phyloP scores from a whole-genome alignment of 192 early-diverging fungal species.

The Allomyces macrogynus region DNA sequence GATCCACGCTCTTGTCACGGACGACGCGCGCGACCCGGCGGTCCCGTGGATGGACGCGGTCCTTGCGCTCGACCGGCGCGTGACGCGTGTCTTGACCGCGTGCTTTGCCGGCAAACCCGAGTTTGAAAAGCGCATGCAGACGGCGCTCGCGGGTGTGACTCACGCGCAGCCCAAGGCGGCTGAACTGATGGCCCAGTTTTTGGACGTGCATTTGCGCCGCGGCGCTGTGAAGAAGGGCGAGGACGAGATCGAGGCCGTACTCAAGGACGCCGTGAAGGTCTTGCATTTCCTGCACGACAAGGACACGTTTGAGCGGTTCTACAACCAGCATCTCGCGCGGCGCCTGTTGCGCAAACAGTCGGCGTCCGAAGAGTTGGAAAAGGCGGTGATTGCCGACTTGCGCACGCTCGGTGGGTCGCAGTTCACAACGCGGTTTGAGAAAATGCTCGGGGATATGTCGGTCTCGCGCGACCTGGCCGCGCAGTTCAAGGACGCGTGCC shows the following conservation, averaged over 20 bases:
- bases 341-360: constrained; percentile 60
- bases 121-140: constrained; percentile 2
- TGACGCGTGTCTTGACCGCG: neutral
- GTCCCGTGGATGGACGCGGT: neutral
- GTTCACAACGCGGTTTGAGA: constrained; percentile 94
- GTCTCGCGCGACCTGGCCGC: too few species aligned
- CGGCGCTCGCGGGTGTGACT: constrained; percentile 58
- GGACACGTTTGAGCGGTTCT: constrained; percentile 97
- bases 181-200: constrained; percentile 80
- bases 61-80: neutral
- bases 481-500: too few species aligned
- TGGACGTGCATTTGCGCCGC: constrained; percentile 81
- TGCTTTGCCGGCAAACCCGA: neutral
- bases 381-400: constrained; percentile 67
- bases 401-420: constrained; percentile 53
- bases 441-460: too few species aligned
- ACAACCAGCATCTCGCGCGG: constrained; percentile 85
- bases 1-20: neutral
- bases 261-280: too few species aligned
- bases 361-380: constrained; percentile 82
- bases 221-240: constrained; percentile 55
- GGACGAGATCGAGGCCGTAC: too few species aligned
- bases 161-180: constrained; percentile 57
- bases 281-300: too few species aligned
- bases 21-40: neutral